Conservation (phyloP, 2,329 filamentous ascomycete genomes). For the Aspergillus glaucus region DNA sequence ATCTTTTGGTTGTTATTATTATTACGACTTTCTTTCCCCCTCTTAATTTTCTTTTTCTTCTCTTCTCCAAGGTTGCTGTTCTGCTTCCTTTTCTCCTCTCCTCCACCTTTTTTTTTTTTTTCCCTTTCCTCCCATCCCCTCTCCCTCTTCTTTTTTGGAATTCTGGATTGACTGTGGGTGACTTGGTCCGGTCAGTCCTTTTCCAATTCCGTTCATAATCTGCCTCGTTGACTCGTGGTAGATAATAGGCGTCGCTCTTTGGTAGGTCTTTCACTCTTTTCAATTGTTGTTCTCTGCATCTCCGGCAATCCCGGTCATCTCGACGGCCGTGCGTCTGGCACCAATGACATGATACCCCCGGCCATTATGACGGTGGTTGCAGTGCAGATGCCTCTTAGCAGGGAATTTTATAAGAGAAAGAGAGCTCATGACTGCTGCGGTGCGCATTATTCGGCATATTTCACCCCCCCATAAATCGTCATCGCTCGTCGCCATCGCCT, state of each 20-base stretch:
- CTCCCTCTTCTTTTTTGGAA: neutral
- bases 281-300: slow-evolving; percentile 1
- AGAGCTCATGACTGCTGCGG: too few species aligned
- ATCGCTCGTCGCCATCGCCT: slow-evolving; percentile 11
- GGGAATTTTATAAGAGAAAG: too few species aligned
- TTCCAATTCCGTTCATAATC: slow-evolving; percentile 9
- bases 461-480: slow-evolving; percentile 4
- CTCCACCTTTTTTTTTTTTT: slow-evolving; percentile 10
- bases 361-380: too few species aligned
- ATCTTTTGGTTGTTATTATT: neutral
- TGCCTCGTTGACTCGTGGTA: slow-evolving; percentile 34
- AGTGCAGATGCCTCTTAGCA: too few species aligned
- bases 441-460: neutral
- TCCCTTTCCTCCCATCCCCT: slow-evolving; percentile 12
- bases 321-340: too few species aligned
- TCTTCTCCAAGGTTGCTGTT: slow-evolving; percentile 17
- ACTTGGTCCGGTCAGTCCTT: neutral
- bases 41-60: slow-evolving; percentile 3
- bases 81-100: slow-evolving; percentile 17
- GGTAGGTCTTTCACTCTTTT: slow-evolving; percentile 17
- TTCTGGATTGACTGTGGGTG: neutral
- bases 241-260: slow-evolving; percentile 13
- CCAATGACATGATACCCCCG: too few species aligned
- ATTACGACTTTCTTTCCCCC: neutral
- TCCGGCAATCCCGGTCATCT: too few species aligned